A percentile compares a stretch with the other conserved stretches of the same genome.
phyloP scores from a whole-genome alignment of 192 early-diverging fungal genomes.

The Coemansia umbellata region DNA sequence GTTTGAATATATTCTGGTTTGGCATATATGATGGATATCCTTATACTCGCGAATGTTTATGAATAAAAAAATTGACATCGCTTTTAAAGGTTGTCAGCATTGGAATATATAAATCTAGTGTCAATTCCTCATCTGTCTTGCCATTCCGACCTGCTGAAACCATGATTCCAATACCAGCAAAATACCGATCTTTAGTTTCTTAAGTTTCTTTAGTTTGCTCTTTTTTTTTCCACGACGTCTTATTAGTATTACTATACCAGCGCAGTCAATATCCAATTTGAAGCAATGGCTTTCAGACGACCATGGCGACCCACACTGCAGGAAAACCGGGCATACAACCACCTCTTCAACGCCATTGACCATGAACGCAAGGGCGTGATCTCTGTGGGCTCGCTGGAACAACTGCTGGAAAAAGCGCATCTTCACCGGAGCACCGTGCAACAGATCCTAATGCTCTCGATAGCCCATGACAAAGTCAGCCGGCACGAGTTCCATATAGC shows the following conservation, averaged over 20 bases:
- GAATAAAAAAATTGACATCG: too few relatives aligned
- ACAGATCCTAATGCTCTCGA: conserved; percentile 9
- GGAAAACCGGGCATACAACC: conserved; percentile 24
- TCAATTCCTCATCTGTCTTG: neutral
- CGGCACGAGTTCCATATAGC: conserved; percentile 26
- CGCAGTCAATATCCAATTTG: neutral
- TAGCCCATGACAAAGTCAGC: conserved; percentile 1
- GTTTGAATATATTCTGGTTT: too few relatives aligned
- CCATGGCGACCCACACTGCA: conserved; percentile 35
- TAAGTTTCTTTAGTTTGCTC: neutral
- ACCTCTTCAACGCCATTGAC: conserved; percentile 22
- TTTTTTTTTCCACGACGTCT: neutral
- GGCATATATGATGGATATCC: too few relatives aligned
- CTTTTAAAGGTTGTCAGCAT: too few relatives aligned
- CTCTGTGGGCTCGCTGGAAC: conserved; percentile 6
- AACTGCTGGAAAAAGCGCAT: neutral
- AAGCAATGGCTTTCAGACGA: neutral
- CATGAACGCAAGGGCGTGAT: conserved; percentile 1
- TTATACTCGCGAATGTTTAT: too few relatives aligned
- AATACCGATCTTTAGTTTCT: neutral
- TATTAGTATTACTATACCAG: neutral
- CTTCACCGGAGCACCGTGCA: conserved; percentile 6
- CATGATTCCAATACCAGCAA: too few relatives aligned
- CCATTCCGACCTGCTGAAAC: too few relatives aligned
- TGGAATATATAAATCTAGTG: neutral